Conservation (phyloP, 2,329 filamentous ascomycete genomes). For the Phaeomoniella chlamydospora region DNA sequence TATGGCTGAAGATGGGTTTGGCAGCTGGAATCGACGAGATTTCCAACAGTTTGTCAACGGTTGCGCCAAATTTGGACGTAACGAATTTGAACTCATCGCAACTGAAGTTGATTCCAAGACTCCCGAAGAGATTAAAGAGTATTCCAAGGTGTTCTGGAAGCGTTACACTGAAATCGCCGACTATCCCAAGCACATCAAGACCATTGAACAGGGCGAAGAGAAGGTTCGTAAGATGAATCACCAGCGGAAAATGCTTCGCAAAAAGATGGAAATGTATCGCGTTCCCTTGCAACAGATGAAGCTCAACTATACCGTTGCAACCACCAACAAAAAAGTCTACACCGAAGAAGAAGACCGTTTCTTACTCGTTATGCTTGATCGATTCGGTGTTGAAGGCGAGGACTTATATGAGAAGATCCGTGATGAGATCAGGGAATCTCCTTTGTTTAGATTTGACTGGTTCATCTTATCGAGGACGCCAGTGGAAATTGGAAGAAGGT, state of each 20-base stretch:
- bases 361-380: slow-evolving; percentile 81
- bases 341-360: slow-evolving; percentile 97
- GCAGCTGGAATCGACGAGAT: slow-evolving; percentile 90
- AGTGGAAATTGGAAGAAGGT: slow-evolving; percentile 79
- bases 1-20: slow-evolving; percentile 74
- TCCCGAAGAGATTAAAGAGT: slow-evolving; percentile 70
- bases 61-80: slow-evolving; percentile 80
- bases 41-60: slow-evolving; percentile 98
- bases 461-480: slow-evolving; percentile 95
- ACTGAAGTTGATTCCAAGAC: slow-evolving; percentile 86
- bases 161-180: slow-evolving; percentile 82
- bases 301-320: slow-evolving; percentile 97
- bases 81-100: slow-evolving; percentile 71
- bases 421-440: slow-evolving; percentile 91
- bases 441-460: slow-evolving; percentile 97
- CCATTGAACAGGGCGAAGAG: slow-evolving; percentile 87
- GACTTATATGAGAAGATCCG: slow-evolving; percentile 83
- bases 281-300: slow-evolving; percentile 95
- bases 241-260: slow-evolving; percentile 81
- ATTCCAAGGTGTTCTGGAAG: slow-evolving; percentile 93
- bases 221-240: slow-evolving; percentile 77
- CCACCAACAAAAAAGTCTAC: slow-evolving; percentile 99
- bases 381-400: slow-evolving; percentile 82
- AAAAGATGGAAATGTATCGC: slow-evolving; percentile 95
- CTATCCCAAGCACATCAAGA: slow-evolving; percentile 73